Evolutionary conservation across 176 grass and related monocot genomes (phyloP), one percentile per base, ranked within the genome.

Genomic region (Avena atlantica): DNA sequence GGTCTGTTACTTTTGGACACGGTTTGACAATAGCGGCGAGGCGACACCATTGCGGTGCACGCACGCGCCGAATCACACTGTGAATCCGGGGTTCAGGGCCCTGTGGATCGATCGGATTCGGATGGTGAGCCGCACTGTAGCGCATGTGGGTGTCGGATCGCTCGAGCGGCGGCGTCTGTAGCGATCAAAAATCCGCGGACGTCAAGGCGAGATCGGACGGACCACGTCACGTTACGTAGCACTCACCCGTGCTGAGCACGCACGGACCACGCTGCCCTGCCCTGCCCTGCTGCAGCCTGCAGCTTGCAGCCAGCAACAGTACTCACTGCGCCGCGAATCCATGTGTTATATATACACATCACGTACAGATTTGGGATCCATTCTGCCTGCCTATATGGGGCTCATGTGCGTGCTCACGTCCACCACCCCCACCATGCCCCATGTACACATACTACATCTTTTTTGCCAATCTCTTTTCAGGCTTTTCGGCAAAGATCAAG

Each of bases 401-500:
- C 6, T 83, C 80, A 83, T 70, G 81, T 70, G 80, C 73, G 15
- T 1, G 3, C 74, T 8, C 49, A 29, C 17, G 66, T 34, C 31
- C 3, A 0, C 31, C 31, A 34, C 31, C 31, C 31, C 31, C 31
- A 34, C 31, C 31, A 34, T 34, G 31, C 31, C 36, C 31, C 34
- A 31, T 60, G 7, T 64, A 66, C 59, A 66, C 45, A 25, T 13
- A 49, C 27, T 55, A 36, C 47, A 63, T 34, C 8, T 78, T 77
- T 77, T 83, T 36, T 51, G 13, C 61, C 69, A 8, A 27, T 59
- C 34, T 49, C 75, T 86, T 84, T 80, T 48, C 85, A 40, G 76
- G 13, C 68, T 81, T 87, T 81, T 37, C 0, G 25, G 0, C 52
- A 4, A 23, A 72, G 4, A 31, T 15, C 79, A 34, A 76, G 86